phyloP scores from a whole-genome alignment of 78 protist species.

The Neovahlkampfia damariscottae region DNA sequence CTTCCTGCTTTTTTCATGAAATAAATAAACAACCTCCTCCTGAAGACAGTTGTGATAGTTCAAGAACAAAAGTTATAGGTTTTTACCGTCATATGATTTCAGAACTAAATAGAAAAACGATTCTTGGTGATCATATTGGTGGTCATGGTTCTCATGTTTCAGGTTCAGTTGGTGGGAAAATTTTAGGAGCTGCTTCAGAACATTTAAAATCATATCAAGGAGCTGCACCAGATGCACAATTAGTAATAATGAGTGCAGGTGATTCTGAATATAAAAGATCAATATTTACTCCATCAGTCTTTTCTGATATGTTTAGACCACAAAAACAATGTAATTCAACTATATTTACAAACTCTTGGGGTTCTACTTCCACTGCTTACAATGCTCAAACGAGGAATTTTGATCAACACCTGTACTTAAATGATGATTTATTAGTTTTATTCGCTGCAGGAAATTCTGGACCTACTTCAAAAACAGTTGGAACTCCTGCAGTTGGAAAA shows the following conservation, averaged over 20 bases:
- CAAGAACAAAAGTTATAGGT: slow-evolving; percentile 16
- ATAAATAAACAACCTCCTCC: too few relatives aligned
- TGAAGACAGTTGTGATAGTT: too few relatives aligned
- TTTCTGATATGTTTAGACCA: too few relatives aligned
- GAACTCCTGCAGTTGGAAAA: slow-evolving; percentile 13
- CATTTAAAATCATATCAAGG: background rate
- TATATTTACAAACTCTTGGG: background rate
- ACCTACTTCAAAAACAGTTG: background rate
- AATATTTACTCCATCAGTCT: too few relatives aligned
- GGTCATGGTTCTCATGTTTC: slow-evolving; percentile 42
- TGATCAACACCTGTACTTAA: background rate
- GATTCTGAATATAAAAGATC: too few relatives aligned
- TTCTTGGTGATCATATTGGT: background rate
- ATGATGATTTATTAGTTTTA: background rate
- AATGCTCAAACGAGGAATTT: background rate
- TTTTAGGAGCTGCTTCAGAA: background rate
- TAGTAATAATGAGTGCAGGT: too few relatives aligned
- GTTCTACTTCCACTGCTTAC: slow-evolving; percentile 1
- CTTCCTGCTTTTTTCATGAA: slow-evolving; percentile 28
- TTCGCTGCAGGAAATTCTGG: slow-evolving; percentile 21
- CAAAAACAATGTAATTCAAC: too few relatives aligned
- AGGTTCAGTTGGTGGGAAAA: slow-evolving; percentile 7
- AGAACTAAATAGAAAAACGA: background rate
- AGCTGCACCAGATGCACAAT: slow-evolving; percentile 5
- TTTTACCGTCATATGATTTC: background rate